Percentiles rank a stretch among this genome's conserved stretches.
phyloP scores from a whole-genome alignment of 1,139 yeast species.

The Sugiyamaella novakii region DNA sequence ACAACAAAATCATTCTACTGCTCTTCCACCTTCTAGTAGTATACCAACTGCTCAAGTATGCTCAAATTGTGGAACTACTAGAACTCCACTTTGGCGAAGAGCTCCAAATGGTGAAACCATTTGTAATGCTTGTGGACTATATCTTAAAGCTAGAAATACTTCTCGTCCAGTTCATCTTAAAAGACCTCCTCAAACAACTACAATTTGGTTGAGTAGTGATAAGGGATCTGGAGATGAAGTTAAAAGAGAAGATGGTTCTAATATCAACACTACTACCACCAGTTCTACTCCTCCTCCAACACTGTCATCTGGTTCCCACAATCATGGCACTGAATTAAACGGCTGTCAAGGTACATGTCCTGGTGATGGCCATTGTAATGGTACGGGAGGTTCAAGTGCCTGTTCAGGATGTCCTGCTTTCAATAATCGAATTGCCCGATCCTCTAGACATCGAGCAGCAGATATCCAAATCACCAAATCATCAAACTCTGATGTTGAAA shows the following conservation, averaged over 20 bases:
- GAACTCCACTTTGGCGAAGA: conserved; percentile 70
- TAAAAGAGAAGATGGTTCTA: conserved; percentile 3
- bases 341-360: conserved; percentile 61
- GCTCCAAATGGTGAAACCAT: conserved; percentile 67
- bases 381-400: conserved; percentile 80
- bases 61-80: conserved; percentile 67
- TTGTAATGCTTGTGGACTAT: conserved; percentile 72
- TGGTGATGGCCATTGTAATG: conserved; percentile 84
- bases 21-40: background rate
- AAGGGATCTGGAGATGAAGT: conserved; percentile 1
- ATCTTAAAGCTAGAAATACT: conserved; percentile 47
- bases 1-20: background rate
- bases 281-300: conserved; percentile 10
- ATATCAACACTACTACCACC: background rate
- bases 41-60: conserved; percentile 49
- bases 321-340: conserved; percentile 1
- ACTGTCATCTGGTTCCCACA: conserved; percentile 17
- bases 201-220: conserved; percentile 15
- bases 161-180: conserved; percentile 62
- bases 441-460: conserved; percentile 16
- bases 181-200: conserved; percentile 23
- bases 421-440: conserved; percentile 58
- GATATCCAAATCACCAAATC: conserved; percentile 4
- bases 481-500: background rate
- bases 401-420: conserved; percentile 84